These are phyloP conservation scores for Chimonanthus salicifolius DNA, from an alignment of 164 flowering plant genomes.

Conservation along the genomic window DNA sequence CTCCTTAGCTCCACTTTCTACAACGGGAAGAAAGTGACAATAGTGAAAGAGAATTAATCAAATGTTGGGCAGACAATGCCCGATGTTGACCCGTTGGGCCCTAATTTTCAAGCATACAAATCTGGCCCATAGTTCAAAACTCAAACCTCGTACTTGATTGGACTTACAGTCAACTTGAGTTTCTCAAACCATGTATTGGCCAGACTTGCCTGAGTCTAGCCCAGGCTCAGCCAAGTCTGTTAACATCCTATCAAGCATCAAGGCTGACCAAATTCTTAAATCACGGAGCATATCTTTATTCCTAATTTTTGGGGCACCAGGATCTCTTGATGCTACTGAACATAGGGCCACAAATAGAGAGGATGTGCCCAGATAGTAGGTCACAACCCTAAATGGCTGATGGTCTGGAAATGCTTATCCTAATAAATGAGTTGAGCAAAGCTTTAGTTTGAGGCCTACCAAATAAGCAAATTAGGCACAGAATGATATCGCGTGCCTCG, in stretches of 20 bases:
- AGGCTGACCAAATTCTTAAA: too few species aligned
- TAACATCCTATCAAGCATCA: too few species aligned
- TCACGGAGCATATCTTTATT: too few species aligned
- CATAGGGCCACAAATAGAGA: too few species aligned
- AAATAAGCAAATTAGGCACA: background rate
- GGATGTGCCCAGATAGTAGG: background rate
- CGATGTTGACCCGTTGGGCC: background rate
- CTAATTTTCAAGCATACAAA: background rate
- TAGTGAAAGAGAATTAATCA: background rate
- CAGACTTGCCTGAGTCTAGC: background rate
- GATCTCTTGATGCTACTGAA: too few species aligned
- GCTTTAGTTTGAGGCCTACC: too few species aligned
- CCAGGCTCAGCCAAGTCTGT: background rate
- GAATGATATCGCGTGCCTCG: background rate
- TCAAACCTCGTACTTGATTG: too few species aligned
- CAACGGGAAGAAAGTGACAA: background rate
- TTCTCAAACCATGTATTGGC: background rate
- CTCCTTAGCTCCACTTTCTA: conserved; percentile 42
- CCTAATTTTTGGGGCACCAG: too few species aligned
- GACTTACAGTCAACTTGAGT: too few species aligned
- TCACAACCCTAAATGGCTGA: background rate
- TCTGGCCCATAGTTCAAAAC: too few species aligned
- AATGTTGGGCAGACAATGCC: background rate
- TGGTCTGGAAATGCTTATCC: background rate
- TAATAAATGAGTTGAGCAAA: too few species aligned